phyloP scores from a whole-genome alignment of 108 stramenopile genomes.

The Mediolabrus comicus region DNA sequence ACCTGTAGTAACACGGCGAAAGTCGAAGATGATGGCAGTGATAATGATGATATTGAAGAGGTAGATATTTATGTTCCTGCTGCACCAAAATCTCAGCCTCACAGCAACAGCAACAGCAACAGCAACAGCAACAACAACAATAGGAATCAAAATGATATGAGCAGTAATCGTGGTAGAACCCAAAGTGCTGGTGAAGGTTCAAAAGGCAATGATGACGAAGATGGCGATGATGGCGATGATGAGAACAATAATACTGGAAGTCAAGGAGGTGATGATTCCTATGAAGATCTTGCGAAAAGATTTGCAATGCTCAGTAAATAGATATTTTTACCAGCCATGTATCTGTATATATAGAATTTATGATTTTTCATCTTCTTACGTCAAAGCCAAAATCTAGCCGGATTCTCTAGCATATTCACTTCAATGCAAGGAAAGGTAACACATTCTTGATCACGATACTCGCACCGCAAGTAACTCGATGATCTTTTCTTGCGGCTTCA shows the following conservation, averaged over 20 bases:
- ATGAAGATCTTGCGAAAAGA: constrained; percentile 73
- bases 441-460: no score
- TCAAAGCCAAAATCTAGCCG: no score
- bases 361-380: no score
- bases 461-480: no score
- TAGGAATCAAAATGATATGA: constrained; percentile 21
- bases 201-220: not conserved
- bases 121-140: not conserved
- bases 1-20: not conserved
- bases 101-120: not conserved
- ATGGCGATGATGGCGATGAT: constrained; percentile 17
- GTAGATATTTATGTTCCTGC: constrained; percentile 65
- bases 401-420: no score
- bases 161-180: constrained; percentile 8
- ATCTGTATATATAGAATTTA: no score
- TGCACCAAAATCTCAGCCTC: constrained; percentile 26
- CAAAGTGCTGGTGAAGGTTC: constrained; percentile 9
- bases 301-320: constrained; percentile 67
- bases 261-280: constrained; percentile 31
- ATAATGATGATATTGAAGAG: constrained; percentile 35
- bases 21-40: not conserved
- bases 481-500: no score
- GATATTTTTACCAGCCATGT: no score
- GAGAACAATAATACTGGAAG: not conserved
- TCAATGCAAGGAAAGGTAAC: no score